These are phyloP conservation scores for Penicillium coprophilum DNA, from an alignment of 495 filamentous ascomycete genomes.

Conservation along the genomic window DNA sequence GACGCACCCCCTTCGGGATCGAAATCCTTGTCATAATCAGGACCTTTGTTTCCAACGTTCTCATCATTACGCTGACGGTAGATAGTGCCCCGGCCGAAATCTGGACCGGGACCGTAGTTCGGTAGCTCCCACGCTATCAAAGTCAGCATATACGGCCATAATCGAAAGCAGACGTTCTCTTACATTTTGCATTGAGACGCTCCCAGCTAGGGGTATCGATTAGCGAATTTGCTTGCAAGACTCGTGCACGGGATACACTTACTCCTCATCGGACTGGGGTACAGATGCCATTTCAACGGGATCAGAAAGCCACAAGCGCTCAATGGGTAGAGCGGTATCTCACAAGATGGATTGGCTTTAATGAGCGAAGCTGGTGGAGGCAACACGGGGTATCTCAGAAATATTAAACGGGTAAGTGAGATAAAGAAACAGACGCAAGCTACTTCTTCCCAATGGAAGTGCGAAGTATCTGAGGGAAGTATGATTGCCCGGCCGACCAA, in stretches of 20 bases:
- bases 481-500: neutral
- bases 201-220: neutral
- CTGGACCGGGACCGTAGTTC: conserved; percentile 2
- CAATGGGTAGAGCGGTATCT: neutral
- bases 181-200: neutral
- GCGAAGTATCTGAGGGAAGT: neutral
- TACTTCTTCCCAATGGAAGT: neutral
- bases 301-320: neutral
- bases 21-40: neutral
- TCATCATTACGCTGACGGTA: neutral
- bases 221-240: neutral
- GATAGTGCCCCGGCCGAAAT: neutral
- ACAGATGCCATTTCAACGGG: neutral
- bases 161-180: neutral
- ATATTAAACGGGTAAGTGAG: neutral
- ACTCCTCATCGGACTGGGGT: neutral
- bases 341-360: neutral
- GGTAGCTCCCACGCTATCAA: conserved; percentile 1
- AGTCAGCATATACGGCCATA: neutral
- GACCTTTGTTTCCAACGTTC: neutral
- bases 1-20: neutral
- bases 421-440: neutral
- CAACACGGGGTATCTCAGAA: neutral
- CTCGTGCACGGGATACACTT: neutral
- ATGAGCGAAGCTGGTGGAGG: neutral